These are phyloP conservation scores for Trichophyton rubrum DNA, from an alignment of 2,329 filamentous ascomycete genomes.

Conservation along the genomic window DNA sequence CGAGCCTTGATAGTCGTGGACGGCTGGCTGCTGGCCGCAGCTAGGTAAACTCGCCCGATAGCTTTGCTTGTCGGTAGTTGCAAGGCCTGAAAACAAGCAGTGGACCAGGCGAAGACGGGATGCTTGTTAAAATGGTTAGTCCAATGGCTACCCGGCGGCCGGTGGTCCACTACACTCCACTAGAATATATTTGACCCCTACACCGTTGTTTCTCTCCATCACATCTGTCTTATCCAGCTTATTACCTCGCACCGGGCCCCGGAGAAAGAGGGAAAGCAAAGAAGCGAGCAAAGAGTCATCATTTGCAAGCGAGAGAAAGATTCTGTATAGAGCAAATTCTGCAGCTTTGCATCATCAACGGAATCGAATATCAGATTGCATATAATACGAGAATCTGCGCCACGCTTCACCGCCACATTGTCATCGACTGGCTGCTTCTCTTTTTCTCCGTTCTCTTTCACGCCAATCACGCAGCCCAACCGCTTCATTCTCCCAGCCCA, in stretches of 20 bases:
- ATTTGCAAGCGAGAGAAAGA: not conserved
- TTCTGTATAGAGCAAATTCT: not conserved
- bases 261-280: not conserved
- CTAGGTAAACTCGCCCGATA: not conserved
- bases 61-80: not conserved
- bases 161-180: not conserved
- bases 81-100: not conserved
- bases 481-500: constrained; percentile 3
- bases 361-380: not conserved
- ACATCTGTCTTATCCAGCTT: not conserved
- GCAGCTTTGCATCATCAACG: not conserved
- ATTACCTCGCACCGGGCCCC: not conserved
- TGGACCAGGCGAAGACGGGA: not conserved
- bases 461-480: constrained; percentile 2
- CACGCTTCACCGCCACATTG: not conserved
- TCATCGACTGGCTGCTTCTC: not conserved
- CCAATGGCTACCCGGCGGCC: not conserved
- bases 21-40: not conserved
- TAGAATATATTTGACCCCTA: not conserved
- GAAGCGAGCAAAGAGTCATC: not conserved
- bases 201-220: not conserved
- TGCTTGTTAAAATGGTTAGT: not conserved
- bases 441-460: not conserved
- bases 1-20: not conserved
- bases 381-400: not conserved